Evolutionary conservation across 306 rosid species (phyloP).

Genomic region (Prinsepia uniflora): DNA sequence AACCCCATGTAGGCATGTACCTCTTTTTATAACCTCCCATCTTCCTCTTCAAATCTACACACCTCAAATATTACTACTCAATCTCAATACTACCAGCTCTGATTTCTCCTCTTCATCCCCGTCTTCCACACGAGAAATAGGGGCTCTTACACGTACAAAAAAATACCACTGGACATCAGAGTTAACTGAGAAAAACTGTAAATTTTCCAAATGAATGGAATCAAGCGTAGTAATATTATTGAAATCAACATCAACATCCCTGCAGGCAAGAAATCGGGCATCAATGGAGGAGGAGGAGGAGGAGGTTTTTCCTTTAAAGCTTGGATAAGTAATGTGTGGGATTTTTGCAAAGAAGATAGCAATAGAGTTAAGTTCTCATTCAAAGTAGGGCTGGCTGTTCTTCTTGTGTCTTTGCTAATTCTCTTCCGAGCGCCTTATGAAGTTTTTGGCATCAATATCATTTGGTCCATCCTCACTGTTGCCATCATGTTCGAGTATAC

Average conservation of each 20-base stretch:
- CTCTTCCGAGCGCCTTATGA: constrained; percentile 62
- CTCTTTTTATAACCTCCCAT: too few species aligned
- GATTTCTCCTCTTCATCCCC: background rate
- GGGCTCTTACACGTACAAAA: background rate
- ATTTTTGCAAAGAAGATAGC: constrained; percentile 49
- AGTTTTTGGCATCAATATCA: constrained; percentile 51
- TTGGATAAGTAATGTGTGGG: constrained; percentile 41
- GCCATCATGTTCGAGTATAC: constrained; percentile 72
- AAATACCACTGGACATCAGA: background rate
- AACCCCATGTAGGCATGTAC: background rate
- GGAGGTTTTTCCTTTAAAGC: constrained; percentile 13
- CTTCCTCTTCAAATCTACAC: constrained; percentile 37
- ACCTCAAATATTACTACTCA: background rate
- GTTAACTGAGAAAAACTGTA: background rate
- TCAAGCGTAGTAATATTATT: constrained; percentile 32
- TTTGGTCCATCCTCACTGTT: constrained; percentile 81
- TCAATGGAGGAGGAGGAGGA: background rate
- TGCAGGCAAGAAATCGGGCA: constrained; percentile 20
- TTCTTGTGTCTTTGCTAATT: constrained; percentile 58
- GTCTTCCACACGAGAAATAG: background rate
- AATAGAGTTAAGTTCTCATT: constrained; percentile 52
- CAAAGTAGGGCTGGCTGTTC: constrained; percentile 65
- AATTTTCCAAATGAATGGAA: constrained; percentile 43
- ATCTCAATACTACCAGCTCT: background rate
- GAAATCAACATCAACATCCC: constrained; percentile 49